Base-by-base conservation (phyloP, 2,329 filamentous ascomycete species). In the Microcyclospora pomicola region DNA sequence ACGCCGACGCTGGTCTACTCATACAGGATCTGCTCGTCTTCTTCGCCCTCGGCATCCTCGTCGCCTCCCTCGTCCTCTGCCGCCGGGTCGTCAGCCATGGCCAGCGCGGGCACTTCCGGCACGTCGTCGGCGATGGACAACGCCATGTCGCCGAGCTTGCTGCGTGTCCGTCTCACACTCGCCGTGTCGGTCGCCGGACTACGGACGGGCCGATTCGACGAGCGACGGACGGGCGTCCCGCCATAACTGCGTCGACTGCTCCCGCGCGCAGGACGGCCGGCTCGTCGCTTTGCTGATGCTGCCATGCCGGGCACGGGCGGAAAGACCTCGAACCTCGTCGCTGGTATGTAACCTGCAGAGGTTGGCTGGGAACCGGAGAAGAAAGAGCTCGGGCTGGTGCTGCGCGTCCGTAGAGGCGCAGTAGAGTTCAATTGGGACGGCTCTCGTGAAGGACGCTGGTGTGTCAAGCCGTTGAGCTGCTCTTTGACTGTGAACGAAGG, bases 281-380 rank as follows among this genome's bases (percentile, higher is more conserved):
- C 48, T 13, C 53, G 49, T 30, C 56, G 50, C 39, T 54, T 59
- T 6, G 49, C 44, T 16, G 49, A 36, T n/a, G 60, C 53, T 11
- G 41, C 37, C 43, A 61, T 59, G 27, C 71, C 71, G 14, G 72
- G 72, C 7, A 81, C 61, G 0, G 80, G 73, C 7, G 84, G 84
- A 51, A 82, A 88, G 31, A 91, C 75, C 49, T 86, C 80, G 56
- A 85, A 92, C 27, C 83, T 73, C 2, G 68, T 75, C 0, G 76
- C 66, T 2, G 82, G 81, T 16, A 91, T 80, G 34, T 64, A 59
- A 15, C 46, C 51, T 19, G 59, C 54, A 6, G 55, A 49, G 35
- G 45, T 39, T 44, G 49, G 42, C 29, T 52, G 52, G 3, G 51
- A 51, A 30, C 45, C 48, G 12, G 51, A 51, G 36, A 41, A 43